Percentiles rank a stretch among this genome's conserved stretches.
phyloP scores from a whole-genome alignment of 179 eudicot genomes.

The Nepenthes alata region DNA sequence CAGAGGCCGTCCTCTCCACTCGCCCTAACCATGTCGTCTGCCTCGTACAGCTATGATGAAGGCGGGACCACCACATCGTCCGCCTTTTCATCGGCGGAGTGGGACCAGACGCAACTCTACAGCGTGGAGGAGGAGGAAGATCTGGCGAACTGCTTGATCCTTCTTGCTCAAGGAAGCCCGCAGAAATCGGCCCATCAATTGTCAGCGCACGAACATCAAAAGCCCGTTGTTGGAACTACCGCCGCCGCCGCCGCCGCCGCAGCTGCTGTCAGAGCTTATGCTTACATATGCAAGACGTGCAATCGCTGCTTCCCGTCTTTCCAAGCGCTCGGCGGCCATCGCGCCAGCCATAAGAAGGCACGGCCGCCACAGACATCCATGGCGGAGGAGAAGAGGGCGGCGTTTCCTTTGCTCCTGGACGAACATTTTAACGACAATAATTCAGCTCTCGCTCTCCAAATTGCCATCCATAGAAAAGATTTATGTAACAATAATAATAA shows the following conservation, averaged over 20 bases:
- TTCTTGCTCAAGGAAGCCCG: slow-evolving; percentile 29
- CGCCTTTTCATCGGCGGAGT: slow-evolving; percentile 2
- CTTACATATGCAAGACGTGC: slow-evolving; percentile 46
- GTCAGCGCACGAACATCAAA: too few species aligned
- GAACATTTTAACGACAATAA: neutral
- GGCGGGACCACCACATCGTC: neutral
- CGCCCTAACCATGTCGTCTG: slow-evolving; percentile 8
- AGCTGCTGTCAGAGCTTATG: slow-evolving; percentile 1
- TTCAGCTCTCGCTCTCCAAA: slow-evolving; percentile 22
- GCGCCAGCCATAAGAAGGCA: slow-evolving; percentile 48
- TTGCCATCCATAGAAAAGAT: slow-evolving; percentile 1
- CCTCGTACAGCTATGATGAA: neutral
- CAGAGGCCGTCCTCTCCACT: slow-evolving; percentile 25
- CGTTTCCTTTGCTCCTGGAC: neutral
- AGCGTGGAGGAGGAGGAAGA: slow-evolving; percentile 24
- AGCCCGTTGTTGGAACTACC: neutral
- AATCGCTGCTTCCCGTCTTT: slow-evolving; percentile 37
- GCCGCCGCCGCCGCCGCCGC: neutral
- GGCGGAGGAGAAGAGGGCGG: slow-evolving; percentile 2
- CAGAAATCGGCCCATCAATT: neutral
- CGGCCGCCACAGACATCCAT: neutral
- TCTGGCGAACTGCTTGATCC: slow-evolving; percentile 48
- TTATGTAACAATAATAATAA: neutral
- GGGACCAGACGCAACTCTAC: neutral
- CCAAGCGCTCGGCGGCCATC: slow-evolving; percentile 56